These are phyloP conservation scores for Hygrophoropsis aurantiaca DNA, from an alignment of 768 basidiomycete genomes.

Conservation along the genomic window DNA sequence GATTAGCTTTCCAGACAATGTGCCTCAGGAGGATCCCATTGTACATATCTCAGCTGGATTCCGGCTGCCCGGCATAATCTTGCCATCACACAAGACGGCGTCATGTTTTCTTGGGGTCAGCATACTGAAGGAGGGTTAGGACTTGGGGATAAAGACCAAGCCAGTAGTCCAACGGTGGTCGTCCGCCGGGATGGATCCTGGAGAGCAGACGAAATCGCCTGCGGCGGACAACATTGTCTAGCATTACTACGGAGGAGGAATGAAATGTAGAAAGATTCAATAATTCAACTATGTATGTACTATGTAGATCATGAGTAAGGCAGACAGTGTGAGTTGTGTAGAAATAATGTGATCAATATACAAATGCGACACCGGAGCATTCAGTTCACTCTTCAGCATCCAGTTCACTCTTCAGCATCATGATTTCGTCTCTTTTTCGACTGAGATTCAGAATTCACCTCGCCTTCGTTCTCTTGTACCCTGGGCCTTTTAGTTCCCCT, in stretches of 20 bases:
- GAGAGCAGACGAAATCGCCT: slow-evolving; percentile 4
- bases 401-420: neutral
- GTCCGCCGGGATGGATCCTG: slow-evolving; percentile 1
- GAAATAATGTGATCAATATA: slow-evolving; percentile 5
- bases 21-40: slow-evolving; percentile 1
- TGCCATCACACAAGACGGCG: neutral
- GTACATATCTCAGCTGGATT: slow-evolving; percentile 7
- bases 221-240: slow-evolving; percentile 8
- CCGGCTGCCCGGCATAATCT: neutral
- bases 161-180: slow-evolving; percentile 4
- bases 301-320: too few relatives aligned
- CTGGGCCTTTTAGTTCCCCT: slow-evolving; percentile 7
- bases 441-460: neutral
- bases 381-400: neutral
- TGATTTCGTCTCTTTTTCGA: slow-evolving; percentile 6
- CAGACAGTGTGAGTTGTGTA: too few relatives aligned
- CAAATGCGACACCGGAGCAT: neutral
- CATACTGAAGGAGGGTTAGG: neutral
- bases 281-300: too few relatives aligned
- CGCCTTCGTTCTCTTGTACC: slow-evolving; percentile 3
- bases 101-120: slow-evolving; percentile 8
- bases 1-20: slow-evolving; percentile 33
- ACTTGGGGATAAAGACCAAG: slow-evolving; percentile 1
- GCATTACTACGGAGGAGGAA: slow-evolving; percentile 3
- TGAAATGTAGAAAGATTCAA: too few relatives aligned